Evolutionary conservation across 2,329 filamentous ascomycete genomes (phyloP).

Genomic region (Pseudovirgaria hyperparasitica): DNA sequence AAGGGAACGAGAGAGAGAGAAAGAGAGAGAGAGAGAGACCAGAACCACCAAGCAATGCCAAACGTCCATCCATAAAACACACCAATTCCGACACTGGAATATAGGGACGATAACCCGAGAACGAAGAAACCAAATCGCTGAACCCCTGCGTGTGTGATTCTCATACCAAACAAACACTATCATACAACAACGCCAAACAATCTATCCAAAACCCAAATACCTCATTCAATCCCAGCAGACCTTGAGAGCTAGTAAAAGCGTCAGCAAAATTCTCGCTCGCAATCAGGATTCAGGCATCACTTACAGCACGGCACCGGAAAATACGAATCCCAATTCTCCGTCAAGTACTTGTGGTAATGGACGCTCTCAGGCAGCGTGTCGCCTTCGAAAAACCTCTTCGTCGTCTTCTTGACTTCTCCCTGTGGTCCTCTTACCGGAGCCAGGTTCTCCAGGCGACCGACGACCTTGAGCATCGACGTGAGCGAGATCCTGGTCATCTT

Average conservation of each 20-base stretch:
- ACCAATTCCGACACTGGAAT: no score
- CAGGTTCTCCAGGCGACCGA: slow-evolving; percentile 27
- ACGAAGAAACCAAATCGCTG: no score
- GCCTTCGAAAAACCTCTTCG: slow-evolving; percentile 16
- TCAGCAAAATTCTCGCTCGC: slow-evolving; percentile 2
- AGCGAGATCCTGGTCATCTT: slow-evolving; percentile 30
- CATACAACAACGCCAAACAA: no score
- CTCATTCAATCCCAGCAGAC: slow-evolving; percentile 16
- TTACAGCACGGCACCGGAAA: slow-evolving; percentile 35
- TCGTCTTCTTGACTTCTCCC: slow-evolving; percentile 31
- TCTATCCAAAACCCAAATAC: no score
- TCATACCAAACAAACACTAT: no score
- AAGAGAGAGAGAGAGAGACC: no score
- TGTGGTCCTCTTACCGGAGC: slow-evolving; percentile 25
- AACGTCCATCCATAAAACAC: no score
- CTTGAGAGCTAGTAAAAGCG: slow-evolving; percentile 14
- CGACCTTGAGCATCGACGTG: slow-evolving; percentile 33
- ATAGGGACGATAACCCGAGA: no score
- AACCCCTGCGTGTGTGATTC: no score
- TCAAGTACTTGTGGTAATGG: slow-evolving; percentile 35
- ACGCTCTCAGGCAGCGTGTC: slow-evolving; percentile 19
- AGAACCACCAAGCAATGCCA: no score
- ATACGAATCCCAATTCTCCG: slow-evolving; percentile 34
- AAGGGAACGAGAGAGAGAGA: no score
- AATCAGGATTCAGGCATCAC: slow-evolving; percentile 9